Evolutionary conservation across 176 grass and related monocot genomes (phyloP).

Genomic region (Phoenix dactylifera): DNA sequence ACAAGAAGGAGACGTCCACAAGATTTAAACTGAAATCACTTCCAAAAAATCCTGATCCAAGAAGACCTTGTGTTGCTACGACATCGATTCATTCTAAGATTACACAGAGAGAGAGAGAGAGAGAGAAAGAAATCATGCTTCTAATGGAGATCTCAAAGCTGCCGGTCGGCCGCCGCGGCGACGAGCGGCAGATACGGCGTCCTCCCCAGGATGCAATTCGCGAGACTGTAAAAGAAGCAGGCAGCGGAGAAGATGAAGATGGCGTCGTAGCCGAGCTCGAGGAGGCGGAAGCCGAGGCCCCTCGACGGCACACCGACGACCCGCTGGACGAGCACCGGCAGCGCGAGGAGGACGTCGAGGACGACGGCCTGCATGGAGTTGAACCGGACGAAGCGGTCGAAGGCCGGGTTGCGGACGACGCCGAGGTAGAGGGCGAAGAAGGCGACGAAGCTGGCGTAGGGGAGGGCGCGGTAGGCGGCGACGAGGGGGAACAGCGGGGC

Average conservation of each 20-base stretch:
- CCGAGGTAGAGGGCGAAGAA: constrained; percentile 21
- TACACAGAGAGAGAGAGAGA: no score
- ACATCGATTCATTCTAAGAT: no score
- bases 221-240: constrained; percentile 24
- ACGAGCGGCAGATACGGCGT: constrained; percentile 30
- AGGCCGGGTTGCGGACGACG: constrained; percentile 11
- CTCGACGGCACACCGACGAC: constrained; percentile 11
- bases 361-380: constrained; percentile 21
- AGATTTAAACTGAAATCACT: no score
- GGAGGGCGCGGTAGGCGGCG: constrained; percentile 8
- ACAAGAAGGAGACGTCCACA: no score
- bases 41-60: no score
- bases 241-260: constrained; percentile 18
- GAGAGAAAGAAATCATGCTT: no score
- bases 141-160: constrained; percentile 9
- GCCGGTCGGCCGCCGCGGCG: constrained; percentile 19
- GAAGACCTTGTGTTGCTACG: no score
- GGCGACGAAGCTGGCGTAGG: constrained; percentile 16
- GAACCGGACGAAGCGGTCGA: constrained; percentile 17
- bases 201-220: constrained; percentile 23
- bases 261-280: constrained; percentile 15
- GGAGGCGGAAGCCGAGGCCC: neutral
- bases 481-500: constrained; percentile 18
- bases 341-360: constrained; percentile 19
- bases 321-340: constrained; percentile 19